Evolutionary conservation across 805 yeast genomes (phyloP).

Genomic region (Diddensiella transvaalensis): DNA sequence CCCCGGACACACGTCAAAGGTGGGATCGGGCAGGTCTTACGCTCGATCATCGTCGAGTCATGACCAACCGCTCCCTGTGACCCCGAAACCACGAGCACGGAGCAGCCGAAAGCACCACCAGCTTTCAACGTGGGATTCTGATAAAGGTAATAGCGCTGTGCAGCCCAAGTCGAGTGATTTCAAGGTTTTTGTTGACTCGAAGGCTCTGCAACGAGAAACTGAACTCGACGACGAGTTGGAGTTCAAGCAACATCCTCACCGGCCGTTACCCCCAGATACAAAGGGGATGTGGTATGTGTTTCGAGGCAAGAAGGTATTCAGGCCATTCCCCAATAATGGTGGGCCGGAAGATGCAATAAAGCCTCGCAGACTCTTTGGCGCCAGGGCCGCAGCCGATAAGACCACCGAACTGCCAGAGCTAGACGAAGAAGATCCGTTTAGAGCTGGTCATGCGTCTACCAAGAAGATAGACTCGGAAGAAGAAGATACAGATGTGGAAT

Average conservation of each 20-base stretch:
- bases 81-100: not conserved
- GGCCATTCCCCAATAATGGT: constrained; percentile 32
- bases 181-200: constrained; percentile 16
- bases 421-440: not conserved
- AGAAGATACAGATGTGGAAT: constrained; percentile 17
- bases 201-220: constrained; percentile 17
- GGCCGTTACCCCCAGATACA: constrained; percentile 16
- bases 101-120: not conserved
- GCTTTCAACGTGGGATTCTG: not conserved
- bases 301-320: constrained; percentile 36
- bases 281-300: constrained; percentile 38
- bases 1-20: constrained; percentile 22
- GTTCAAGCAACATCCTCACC: constrained; percentile 19
- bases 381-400: not conserved
- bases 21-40: constrained; percentile 28
- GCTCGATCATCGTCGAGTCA: constrained; percentile 1
- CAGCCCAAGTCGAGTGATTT: constrained; percentile 7
- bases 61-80: not conserved
- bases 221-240: constrained; percentile 5
- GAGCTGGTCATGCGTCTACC: not conserved
- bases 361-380: constrained; percentile 23
- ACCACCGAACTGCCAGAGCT: not conserved
- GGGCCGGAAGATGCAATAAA: constrained; percentile 14
- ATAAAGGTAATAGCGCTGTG: constrained; percentile 2
- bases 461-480: constrained; percentile 8